Percentiles rank a stretch among this genome's conserved stretches.
Evolutionary conservation across 495 filamentous ascomycete species (phyloP).

Genomic region (Pyronema domesticum): DNA sequence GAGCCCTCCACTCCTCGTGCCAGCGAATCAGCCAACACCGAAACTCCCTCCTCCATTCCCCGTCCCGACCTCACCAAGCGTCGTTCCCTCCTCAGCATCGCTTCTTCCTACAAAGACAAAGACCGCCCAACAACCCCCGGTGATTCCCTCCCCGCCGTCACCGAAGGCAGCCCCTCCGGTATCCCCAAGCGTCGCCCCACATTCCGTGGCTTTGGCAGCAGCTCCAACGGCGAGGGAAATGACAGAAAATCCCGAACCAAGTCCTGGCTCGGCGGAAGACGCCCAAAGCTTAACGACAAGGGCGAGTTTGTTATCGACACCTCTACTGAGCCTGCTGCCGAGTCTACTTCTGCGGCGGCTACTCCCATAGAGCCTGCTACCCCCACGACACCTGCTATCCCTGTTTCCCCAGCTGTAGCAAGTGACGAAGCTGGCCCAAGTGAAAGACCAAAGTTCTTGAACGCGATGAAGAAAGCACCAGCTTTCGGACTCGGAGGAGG

Average conservation of each 20-base stretch:
- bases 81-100: background rate
- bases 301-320: background rate
- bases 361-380: background rate
- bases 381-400: background rate
- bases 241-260: background rate
- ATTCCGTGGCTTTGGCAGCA: background rate
- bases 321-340: background rate
- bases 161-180: background rate
- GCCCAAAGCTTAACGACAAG: background rate
- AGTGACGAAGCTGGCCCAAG: background rate
- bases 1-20: background rate
- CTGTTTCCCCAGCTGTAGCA: background rate
- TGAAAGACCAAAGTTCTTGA: conserved; percentile 1
- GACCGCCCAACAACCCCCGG: background rate
- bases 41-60: background rate
- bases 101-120: background rate
- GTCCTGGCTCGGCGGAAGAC: background rate
- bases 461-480: background rate
- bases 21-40: background rate
- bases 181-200: background rate
- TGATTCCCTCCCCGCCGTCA: background rate
- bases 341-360: background rate
- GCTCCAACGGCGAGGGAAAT: background rate
- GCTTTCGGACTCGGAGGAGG: background rate
- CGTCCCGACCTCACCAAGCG: background rate